These are phyloP conservation scores for Meredithiella fracta DNA, from an alignment of 2,329 filamentous ascomycete genomes.

Conservation along the genomic window DNA sequence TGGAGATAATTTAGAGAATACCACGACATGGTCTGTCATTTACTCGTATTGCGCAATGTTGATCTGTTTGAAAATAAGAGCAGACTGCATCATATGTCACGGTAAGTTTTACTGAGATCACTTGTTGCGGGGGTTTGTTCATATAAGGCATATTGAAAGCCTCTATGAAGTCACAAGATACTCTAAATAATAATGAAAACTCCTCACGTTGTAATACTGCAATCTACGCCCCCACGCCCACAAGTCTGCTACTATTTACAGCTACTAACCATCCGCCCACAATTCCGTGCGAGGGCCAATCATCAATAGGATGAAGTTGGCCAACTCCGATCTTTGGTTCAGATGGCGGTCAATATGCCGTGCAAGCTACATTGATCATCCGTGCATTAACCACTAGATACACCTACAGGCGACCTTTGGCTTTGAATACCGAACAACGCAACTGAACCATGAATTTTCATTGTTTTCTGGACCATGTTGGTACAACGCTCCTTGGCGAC, in stretches of 20 bases:
- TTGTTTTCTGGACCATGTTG: background rate
- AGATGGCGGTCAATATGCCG: background rate
- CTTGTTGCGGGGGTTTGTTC: too few relatives aligned
- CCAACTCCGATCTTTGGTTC: background rate
- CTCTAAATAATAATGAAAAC: too few relatives aligned
- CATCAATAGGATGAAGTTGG: background rate
- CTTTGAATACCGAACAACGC: background rate
- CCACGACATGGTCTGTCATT: too few relatives aligned
- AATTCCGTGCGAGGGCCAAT: background rate
- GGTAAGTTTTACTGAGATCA: too few relatives aligned
- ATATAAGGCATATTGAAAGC: too few relatives aligned
- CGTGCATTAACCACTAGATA: background rate
- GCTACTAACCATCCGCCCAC: too few relatives aligned
- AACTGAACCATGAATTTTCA: conserved; percentile 1
- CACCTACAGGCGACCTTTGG: background rate
- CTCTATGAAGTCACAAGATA: too few relatives aligned
- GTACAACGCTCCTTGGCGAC: background rate
- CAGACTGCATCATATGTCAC: too few relatives aligned
- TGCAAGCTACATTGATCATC: background rate
- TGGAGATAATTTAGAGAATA: too few relatives aligned
- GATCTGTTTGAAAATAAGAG: too few relatives aligned
- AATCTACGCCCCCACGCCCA: background rate
- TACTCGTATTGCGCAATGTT: too few relatives aligned
- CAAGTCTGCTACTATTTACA: background rate
- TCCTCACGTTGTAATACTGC: too few relatives aligned